Evolutionary conservation across 495 filamentous ascomycete species (phyloP).

Genomic region (Neurospora sublineolata): DNA sequence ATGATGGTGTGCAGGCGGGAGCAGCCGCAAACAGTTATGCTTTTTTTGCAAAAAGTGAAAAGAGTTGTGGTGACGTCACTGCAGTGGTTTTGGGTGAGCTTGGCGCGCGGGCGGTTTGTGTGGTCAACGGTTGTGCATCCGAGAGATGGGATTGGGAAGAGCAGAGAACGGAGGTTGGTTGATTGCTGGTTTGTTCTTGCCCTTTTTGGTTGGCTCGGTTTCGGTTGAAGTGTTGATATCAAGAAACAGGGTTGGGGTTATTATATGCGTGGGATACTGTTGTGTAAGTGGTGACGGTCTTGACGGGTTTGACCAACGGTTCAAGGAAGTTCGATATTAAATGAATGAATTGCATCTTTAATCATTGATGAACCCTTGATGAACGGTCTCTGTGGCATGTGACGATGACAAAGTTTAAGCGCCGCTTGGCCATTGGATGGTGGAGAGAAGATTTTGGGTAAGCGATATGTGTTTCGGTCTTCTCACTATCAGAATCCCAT

Average conservation of each 20-base stretch:
- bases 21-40: no score
- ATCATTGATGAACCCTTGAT: neutral
- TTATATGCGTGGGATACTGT: neutral
- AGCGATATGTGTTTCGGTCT: neutral
- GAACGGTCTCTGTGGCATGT: neutral
- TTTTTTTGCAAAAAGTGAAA: neutral
- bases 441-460: neutral
- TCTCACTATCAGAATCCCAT: no score
- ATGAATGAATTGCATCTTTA: neutral
- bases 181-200: neutral
- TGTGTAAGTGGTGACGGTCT: neutral
- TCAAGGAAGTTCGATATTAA: neutral
- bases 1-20: no score
- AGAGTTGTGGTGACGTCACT: neutral
- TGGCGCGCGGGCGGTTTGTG: neutral
- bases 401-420: neutral
- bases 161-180: neutral
- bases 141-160: neutral
- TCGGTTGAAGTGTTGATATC: neutral
- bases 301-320: neutral
- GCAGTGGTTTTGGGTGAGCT: neutral
- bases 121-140: neutral
- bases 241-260: neutral
- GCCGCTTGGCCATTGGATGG: neutral
- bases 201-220: neutral